Percentiles rank a stretch among this genome's conserved stretches.
Conservation (phyloP, 1,284 basidiomycete species). For the Rhodotorula sp. region DNA sequence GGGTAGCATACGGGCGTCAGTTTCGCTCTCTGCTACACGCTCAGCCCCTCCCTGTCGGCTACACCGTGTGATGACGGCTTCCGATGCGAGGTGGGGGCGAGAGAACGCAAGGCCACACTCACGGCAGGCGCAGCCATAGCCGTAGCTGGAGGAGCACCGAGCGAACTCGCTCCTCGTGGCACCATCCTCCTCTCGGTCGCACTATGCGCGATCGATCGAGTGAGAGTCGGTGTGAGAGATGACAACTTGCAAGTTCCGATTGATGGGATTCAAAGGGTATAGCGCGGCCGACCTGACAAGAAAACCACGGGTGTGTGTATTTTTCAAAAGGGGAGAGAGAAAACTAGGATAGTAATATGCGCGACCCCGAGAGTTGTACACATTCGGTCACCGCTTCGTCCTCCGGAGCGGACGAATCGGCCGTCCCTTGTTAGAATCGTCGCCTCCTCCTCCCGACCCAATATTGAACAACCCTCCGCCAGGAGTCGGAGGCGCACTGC, state of each 20-base stretch:
- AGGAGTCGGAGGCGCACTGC: background rate
- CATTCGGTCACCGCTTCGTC: slow-evolving; percentile 15
- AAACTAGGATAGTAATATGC: no score
- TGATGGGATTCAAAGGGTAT: no score
- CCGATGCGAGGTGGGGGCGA: background rate
- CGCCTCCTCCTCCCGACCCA: slow-evolving; percentile 17
- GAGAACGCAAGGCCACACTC: background rate
- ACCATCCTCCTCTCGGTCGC: background rate
- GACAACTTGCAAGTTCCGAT: no score
- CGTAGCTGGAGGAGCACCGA: background rate
- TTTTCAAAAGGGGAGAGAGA: no score
- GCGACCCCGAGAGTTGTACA: no score
- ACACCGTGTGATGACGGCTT: background rate
- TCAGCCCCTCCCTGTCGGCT: background rate
- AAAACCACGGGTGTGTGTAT: no score
- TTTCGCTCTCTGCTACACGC: no score
- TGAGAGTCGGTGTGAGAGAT: no score
- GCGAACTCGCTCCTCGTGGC: background rate
- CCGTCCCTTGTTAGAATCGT: slow-evolving; percentile 11
- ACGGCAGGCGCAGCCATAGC: background rate
- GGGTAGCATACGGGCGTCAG: no score
- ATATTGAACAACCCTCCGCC: slow-evolving; percentile 29
- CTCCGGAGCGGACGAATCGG: slow-evolving; percentile 15
- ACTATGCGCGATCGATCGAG: no score
- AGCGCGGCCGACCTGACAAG: no score